Conservation (phyloP, 208 protist species). For the Leishmania gerbilli region DNA sequence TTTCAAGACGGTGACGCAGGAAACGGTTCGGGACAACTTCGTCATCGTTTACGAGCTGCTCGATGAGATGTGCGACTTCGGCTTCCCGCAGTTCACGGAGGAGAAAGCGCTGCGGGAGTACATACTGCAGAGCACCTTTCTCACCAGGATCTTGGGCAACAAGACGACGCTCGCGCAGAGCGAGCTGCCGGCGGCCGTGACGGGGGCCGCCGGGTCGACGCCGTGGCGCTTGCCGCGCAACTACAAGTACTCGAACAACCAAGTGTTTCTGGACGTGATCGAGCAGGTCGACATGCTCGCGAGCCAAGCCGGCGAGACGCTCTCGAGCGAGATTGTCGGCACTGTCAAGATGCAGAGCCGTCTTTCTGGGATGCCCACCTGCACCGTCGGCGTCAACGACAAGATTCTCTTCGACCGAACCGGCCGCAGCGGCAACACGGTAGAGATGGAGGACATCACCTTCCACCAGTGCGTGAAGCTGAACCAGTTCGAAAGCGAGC, state of each 20-base stretch:
- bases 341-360: slow-evolving; percentile 94
- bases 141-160: slow-evolving; percentile 40
- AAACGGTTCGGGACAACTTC: slow-evolving; percentile 97
- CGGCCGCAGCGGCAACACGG: slow-evolving; percentile 42
- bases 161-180: slow-evolving; percentile 35
- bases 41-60: slow-evolving; percentile 99
- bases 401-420: slow-evolving; percentile 87
- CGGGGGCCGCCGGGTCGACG: slow-evolving; percentile 93
- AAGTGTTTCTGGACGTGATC: slow-evolving; percentile 99
- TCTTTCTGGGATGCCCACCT: slow-evolving; percentile 98
- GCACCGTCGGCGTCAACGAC: slow-evolving; percentile 98
- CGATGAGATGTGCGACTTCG: slow-evolving; percentile 99
- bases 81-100: slow-evolving; percentile 98
- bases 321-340: slow-evolving; percentile 96
- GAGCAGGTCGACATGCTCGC: slow-evolving; percentile 97
- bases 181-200: slow-evolving; percentile 80
- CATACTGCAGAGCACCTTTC: slow-evolving; percentile 93
- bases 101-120: slow-evolving; percentile 95
- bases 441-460: slow-evolving; percentile 96
- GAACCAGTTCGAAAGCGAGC: slow-evolving; percentile 96
- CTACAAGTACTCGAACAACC: slow-evolving; percentile 97
- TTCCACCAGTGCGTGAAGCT: slow-evolving; percentile 99
- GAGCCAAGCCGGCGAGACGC: slow-evolving; percentile 90
- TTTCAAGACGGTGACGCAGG: slow-evolving; percentile 96
- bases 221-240: slow-evolving; percentile 94